Percentiles rank a stretch among this genome's conserved stretches.
phyloP scores from a whole-genome alignment of 2,329 filamentous ascomycete species.

The Acephala macrosclerotiorum region DNA sequence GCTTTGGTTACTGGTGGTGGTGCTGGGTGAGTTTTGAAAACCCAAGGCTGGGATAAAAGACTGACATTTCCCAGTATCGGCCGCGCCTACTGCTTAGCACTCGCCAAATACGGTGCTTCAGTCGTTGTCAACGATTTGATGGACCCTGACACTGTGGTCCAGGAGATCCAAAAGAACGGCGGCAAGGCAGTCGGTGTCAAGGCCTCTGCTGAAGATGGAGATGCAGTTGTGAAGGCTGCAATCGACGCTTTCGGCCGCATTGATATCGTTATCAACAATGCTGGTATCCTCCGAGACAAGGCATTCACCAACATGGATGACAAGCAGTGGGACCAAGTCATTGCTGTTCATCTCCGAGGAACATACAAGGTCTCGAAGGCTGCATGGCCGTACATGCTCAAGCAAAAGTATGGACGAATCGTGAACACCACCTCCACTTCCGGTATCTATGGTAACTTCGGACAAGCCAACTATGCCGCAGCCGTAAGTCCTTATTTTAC shows the following conservation, averaged over 20 bases:
- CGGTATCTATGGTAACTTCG: conserved; percentile 99
- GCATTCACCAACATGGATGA: conserved; percentile 98
- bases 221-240: conserved; percentile 87
- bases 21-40: conserved; percentile 63
- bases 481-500: conserved; percentile 65
- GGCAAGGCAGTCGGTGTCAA: conserved; percentile 93
- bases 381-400: conserved; percentile 96
- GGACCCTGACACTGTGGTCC: conserved; percentile 88
- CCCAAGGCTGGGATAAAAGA: not conserved
- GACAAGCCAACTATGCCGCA: conserved; percentile 96
- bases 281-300: conserved; percentile 97
- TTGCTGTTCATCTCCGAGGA: conserved; percentile 91
- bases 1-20: conserved; percentile 88
- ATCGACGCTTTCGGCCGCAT: conserved; percentile 94
- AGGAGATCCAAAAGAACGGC: conserved; percentile 89
- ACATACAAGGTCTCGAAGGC: conserved; percentile 98
- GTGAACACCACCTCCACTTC: conserved; percentile 97
- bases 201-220: conserved; percentile 91
- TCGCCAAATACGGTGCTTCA: conserved; percentile 82
- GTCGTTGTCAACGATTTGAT: conserved; percentile 96
- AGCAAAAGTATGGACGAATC: conserved; percentile 98
- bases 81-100: conserved; percentile 86
- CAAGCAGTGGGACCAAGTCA: conserved; percentile 87
- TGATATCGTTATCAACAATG: conserved; percentile 97
- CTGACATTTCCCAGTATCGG: conserved; percentile 68